A percentile compares a stretch with the other conserved stretches of the same genome.
Conservation (phyloP, 2,329 filamentous ascomycete species). For the Endocalyx cinctus region DNA sequence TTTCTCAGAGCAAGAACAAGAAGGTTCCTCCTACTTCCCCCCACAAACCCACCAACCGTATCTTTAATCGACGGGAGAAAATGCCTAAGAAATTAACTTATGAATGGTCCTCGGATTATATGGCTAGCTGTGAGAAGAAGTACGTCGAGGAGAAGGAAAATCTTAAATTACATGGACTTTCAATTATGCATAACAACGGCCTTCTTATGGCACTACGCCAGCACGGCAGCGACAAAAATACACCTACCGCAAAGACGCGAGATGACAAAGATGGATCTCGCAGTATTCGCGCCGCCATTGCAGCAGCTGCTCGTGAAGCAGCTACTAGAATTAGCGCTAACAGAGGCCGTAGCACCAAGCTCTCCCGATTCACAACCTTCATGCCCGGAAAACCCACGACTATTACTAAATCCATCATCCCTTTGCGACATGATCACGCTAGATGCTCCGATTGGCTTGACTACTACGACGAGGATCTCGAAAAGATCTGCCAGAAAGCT, state of each 20-base stretch:
- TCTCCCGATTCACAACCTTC: slow-evolving; percentile 1
- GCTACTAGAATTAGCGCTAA: slow-evolving; percentile 3
- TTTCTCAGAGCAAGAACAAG: too few species aligned
- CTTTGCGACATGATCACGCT: slow-evolving; percentile 2
- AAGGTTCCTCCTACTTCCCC: too few species aligned
- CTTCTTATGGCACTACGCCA: too few species aligned
- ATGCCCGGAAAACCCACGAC: slow-evolving; percentile 2
- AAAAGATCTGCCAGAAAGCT: too few species aligned
- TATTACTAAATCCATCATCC: slow-evolving; percentile 1
- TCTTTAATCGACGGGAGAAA: slow-evolving; percentile 5
- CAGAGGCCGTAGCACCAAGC: not conserved
- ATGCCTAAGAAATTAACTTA: slow-evolving; percentile 1
- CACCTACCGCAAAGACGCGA: too few species aligned
- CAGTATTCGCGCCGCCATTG: slow-evolving; percentile 4
- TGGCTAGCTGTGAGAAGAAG: not conserved
- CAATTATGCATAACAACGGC: too few species aligned
- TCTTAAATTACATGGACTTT: too few species aligned
- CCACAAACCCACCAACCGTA: too few species aligned
- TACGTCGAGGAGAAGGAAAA: slow-evolving; percentile 2
- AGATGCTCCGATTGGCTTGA: too few species aligned
- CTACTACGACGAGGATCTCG: not conserved
- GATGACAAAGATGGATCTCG: too few species aligned
- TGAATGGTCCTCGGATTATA: slow-evolving; percentile 1
- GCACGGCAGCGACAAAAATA: not conserved
- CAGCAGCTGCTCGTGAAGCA: slow-evolving; percentile 3